Conservation (phyloP, 169 alveolate species). For the Plasmodium malariae region DNA sequence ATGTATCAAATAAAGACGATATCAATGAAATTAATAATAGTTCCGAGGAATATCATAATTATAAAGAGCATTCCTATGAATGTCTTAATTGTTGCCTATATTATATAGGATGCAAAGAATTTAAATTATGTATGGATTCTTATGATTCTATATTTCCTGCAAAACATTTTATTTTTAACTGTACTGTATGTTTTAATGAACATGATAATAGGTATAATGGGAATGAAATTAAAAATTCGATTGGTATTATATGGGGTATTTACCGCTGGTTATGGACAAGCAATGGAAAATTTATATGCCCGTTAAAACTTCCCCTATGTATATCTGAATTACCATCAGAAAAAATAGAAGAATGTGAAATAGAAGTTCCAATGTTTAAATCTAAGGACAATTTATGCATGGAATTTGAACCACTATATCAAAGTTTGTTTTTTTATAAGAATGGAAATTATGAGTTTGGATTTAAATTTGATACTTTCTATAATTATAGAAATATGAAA, state of each 20-base stretch:
- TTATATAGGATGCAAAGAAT: slow-evolving; percentile 75
- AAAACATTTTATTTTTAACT: slow-evolving; percentile 77
- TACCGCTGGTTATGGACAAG: slow-evolving; percentile 87
- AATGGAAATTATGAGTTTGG: slow-evolving; percentile 84
- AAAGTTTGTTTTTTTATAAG: slow-evolving; percentile 85
- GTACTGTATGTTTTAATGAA: slow-evolving; percentile 73
- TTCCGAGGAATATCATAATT: background rate
- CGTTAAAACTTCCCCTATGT: slow-evolving; percentile 82
- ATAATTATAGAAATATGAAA: slow-evolving; percentile 71
- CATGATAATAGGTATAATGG: background rate
- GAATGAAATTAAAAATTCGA: slow-evolving; percentile 25
- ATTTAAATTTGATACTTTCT: slow-evolving; percentile 87
- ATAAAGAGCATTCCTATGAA: background rate
- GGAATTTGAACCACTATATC: slow-evolving; percentile 87
- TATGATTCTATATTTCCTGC: slow-evolving; percentile 70
- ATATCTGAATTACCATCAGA: slow-evolving; percentile 66
- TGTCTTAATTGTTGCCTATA: slow-evolving; percentile 36
- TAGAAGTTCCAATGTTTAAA: slow-evolving; percentile 54
- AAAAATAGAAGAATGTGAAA: slow-evolving; percentile 66
- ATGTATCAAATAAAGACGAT: background rate
- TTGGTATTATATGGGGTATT: slow-evolving; percentile 83
- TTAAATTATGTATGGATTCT: slow-evolving; percentile 50
- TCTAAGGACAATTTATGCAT: slow-evolving; percentile 82
- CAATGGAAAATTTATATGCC: slow-evolving; percentile 82
- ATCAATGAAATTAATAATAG: background rate